Percentiles rank a stretch among this genome's conserved stretches.
Evolutionary conservation across 2,329 filamentous ascomycete species (phyloP).

Genomic region (Colletotrichum lentis): DNA sequence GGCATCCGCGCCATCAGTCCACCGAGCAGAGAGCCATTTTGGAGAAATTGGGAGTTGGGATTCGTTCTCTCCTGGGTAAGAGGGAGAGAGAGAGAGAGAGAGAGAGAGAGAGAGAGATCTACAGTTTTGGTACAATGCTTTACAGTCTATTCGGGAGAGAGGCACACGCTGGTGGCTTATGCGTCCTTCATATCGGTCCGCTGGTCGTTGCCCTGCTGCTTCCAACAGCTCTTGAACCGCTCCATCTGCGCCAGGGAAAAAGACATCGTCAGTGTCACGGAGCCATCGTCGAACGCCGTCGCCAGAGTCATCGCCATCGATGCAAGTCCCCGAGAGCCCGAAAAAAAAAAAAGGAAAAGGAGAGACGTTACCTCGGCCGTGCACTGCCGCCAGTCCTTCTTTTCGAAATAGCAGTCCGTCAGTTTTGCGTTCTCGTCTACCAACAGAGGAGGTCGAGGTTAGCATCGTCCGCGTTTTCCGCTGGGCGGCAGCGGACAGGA

Average conservation of each 20-base stretch:
- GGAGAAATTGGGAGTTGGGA: neutral
- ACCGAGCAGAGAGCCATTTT: neutral
- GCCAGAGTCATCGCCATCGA: neutral
- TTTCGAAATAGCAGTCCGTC: constrained; percentile 95
- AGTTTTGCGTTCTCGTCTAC: constrained; percentile 86
- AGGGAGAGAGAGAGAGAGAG: too few relatives aligned
- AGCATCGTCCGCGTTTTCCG: constrained; percentile 3
- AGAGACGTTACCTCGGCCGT: constrained; percentile 77
- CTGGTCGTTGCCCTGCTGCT: constrained; percentile 83
- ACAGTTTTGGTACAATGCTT: constrained; percentile 5
- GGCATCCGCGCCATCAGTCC: constrained; percentile 5
- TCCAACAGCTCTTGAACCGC: constrained; percentile 89
- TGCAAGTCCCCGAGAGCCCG: neutral
- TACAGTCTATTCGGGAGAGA: neutral
- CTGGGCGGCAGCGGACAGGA: neutral
- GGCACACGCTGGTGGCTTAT: constrained; percentile 34
- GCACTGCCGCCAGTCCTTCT: constrained; percentile 94
- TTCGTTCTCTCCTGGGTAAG: neutral
- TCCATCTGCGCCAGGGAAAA: constrained; percentile 72
- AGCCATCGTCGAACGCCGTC: too few relatives aligned
- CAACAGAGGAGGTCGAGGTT: constrained; percentile 12
- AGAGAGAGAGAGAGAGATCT: too few relatives aligned
- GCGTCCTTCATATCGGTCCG: constrained; percentile 80
- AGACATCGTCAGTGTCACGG: constrained; percentile 10
- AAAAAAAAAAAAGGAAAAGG: constrained; percentile 3